These are phyloP conservation scores for Aspergillus clavatus DNA, from an alignment of 2,329 filamentous ascomycete genomes.

Conservation along the genomic window DNA sequence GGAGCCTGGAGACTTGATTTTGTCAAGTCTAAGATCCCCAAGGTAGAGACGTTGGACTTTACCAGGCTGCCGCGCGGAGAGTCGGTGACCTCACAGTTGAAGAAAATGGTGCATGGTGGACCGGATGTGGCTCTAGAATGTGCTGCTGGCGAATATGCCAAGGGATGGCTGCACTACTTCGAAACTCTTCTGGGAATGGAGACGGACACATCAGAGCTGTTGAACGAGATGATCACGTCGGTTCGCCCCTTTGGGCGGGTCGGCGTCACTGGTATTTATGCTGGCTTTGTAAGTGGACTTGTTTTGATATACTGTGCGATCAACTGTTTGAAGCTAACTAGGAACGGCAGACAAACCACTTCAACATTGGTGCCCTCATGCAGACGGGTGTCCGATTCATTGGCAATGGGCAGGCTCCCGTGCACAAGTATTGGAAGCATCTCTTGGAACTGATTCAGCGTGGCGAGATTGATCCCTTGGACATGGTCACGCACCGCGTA, in stretches of 20 bases:
- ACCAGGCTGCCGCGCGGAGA: conserved; percentile 56
- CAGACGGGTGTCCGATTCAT: conserved; percentile 78
- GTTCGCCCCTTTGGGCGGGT: conserved; percentile 59
- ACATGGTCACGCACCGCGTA: conserved; percentile 78
- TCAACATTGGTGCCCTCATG: conserved; percentile 81
- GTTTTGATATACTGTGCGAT: conserved; percentile 1
- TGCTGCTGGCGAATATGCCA: conserved; percentile 59
- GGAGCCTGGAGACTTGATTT: conserved; percentile 62
- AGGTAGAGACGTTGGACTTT: conserved; percentile 67
- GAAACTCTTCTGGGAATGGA: conserved; percentile 63
- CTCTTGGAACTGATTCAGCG: conserved; percentile 64
- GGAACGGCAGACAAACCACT: conserved; percentile 63
- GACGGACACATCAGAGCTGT: conserved; percentile 69
- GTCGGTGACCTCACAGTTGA: conserved; percentile 66
- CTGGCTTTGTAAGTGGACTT: conserved; percentile 49
- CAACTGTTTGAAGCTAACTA: background rate
- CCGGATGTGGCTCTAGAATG: conserved; percentile 71
- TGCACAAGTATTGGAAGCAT: conserved; percentile 79
- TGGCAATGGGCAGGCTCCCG: conserved; percentile 64
- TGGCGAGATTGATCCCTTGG: conserved; percentile 66
- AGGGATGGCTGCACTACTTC: conserved; percentile 58
- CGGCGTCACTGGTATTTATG: conserved; percentile 70
- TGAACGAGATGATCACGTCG: conserved; percentile 53
- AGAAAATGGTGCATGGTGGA: conserved; percentile 68
- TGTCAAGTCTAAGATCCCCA: conserved; percentile 59